Conservation (phyloP, 352 stramenopile species). For the Globisporangium takayamanum region DNA sequence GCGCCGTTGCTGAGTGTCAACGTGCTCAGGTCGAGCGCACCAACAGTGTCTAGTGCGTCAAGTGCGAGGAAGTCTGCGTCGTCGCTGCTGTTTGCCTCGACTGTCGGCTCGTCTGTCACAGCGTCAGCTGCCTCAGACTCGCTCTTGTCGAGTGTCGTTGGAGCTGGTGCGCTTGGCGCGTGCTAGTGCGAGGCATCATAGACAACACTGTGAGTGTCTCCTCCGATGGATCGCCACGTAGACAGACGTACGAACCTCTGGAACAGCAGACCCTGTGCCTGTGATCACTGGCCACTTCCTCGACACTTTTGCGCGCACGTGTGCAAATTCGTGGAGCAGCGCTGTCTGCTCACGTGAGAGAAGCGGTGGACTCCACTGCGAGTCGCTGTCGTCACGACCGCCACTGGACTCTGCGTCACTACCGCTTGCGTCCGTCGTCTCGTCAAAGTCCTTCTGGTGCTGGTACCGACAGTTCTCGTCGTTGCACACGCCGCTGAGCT, state of each 20-base stretch:
- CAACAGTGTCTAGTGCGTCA: slow-evolving; percentile 1
- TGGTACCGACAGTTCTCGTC: slow-evolving; percentile 62
- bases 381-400: background rate
- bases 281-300: slow-evolving; percentile 44
- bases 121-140: too few relatives aligned
- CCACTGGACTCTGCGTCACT: background rate
- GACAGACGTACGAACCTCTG: background rate
- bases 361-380: background rate
- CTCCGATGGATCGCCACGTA: background rate
- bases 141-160: too few relatives aligned
- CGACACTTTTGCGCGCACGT: slow-evolving; percentile 27
- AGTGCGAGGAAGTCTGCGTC: slow-evolving; percentile 12
- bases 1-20: background rate
- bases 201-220: background rate
- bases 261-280: background rate
- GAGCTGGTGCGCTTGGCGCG: too few relatives aligned
- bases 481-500: slow-evolving; percentile 72
- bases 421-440: background rate
- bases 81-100: background rate
- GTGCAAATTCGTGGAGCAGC: slow-evolving; percentile 32
- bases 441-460: slow-evolving; percentile 51
- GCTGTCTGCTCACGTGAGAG: slow-evolving; percentile 22
- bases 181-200: too few relatives aligned
- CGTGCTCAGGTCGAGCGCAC: background rate
- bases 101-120: background rate